Evolutionary conservation across 768 basidiomycete genomes (phyloP).

Genomic region (Rhodotorula toruloides): DNA sequence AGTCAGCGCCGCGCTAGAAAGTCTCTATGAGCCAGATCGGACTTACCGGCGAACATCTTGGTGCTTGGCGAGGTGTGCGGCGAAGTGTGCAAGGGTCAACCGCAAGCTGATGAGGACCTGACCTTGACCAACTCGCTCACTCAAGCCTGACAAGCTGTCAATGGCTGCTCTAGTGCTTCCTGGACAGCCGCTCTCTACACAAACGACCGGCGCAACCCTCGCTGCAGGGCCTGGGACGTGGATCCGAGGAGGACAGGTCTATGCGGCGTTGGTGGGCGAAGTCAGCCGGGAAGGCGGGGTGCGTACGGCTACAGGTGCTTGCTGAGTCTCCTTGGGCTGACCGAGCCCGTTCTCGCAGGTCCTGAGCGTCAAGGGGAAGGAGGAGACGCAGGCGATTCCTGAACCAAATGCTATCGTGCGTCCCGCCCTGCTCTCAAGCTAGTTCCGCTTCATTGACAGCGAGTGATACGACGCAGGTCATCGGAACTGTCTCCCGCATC

Average conservation of each 20-base stretch:
- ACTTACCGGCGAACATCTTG: constrained; percentile 29
- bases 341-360: not conserved
- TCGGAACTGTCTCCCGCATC: constrained; percentile 75
- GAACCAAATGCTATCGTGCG: constrained; percentile 46
- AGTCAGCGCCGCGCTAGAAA: too few species aligned
- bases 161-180: constrained; percentile 57
- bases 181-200: constrained; percentile 67
- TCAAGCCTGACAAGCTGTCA: not conserved
- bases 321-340: too few species aligned
- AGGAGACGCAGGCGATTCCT: constrained; percentile 29
- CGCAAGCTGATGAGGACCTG: too few species aligned
- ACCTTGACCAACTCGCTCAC: not conserved
- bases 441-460: too few species aligned
- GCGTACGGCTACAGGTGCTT: constrained; percentile 41
- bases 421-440: not conserved
- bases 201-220: constrained; percentile 56
- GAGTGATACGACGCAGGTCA: too few species aligned
- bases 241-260: constrained; percentile 57
- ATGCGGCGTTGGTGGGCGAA: constrained; percentile 67
- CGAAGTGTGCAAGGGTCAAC: too few species aligned
- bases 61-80: too few species aligned
- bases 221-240: constrained; percentile 63
- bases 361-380: constrained; percentile 25
- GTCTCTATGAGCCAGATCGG: not conserved
- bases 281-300: constrained; percentile 63